phyloP scores from a whole-genome alignment of 2,329 filamentous ascomycete species.

The Zymoseptoria ardabiliae region DNA sequence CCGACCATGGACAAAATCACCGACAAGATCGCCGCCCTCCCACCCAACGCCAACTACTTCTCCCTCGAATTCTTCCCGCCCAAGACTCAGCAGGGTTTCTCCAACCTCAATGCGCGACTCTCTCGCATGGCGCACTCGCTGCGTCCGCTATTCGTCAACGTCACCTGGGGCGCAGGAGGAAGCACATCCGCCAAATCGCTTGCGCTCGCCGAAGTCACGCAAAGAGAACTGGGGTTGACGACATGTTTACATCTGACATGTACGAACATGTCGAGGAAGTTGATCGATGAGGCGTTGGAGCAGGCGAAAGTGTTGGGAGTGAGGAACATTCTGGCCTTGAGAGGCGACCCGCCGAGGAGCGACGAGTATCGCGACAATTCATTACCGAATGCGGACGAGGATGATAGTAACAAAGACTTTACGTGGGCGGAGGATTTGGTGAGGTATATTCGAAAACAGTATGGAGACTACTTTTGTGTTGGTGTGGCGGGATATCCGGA shows the following conservation, averaged over 20 bases:
- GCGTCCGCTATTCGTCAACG: conserved; percentile 87
- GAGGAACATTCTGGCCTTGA: conserved; percentile 83
- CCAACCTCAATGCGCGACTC: conserved; percentile 85
- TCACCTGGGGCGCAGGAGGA: conserved; percentile 95
- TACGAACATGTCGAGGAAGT: conserved; percentile 85
- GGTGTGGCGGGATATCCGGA: conserved; percentile 94
- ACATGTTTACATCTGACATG: conserved; percentile 95
- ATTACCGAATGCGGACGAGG: conserved; percentile 49
- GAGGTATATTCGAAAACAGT: conserved; percentile 72
- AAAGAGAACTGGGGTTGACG: conserved; percentile 82
- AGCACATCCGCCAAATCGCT: conserved; percentile 86
- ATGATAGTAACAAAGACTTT: conserved; percentile 66
- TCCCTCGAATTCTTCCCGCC: conserved; percentile 99
- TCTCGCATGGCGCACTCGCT: conserved; percentile 91
- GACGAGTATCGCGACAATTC: conserved; percentile 74
- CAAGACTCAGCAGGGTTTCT: conserved; percentile 91
- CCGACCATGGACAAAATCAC: conserved; percentile 52
- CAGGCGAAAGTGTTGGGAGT: conserved; percentile 87
- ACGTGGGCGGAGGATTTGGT: conserved; percentile 85
- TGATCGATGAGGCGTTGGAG: conserved; percentile 83
- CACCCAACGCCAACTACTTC: conserved; percentile 75
- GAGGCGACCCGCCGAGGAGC: conserved; percentile 82
- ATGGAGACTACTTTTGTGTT: conserved; percentile 93
- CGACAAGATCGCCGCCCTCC: conserved; percentile 87
- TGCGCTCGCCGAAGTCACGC: conserved; percentile 90